Evolutionary conservation across 2,329 filamentous ascomycete genomes (phyloP).

Genomic region (Apiospora pterosperma): DNA sequence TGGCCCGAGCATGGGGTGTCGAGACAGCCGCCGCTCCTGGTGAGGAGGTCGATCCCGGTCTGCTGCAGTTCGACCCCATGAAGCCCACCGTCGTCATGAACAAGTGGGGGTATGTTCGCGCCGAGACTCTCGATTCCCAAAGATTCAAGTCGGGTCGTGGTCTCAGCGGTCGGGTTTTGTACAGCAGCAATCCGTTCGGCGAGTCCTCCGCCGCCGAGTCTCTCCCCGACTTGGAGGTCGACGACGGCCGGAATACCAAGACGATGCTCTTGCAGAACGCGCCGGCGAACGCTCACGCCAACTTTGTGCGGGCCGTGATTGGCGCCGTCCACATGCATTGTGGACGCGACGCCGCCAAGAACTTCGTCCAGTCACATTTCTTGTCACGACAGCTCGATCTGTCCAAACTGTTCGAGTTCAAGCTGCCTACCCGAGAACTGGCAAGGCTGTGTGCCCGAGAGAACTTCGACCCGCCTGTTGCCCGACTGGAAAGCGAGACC

Average conservation of each 20-base stretch:
- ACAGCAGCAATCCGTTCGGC: slow-evolving; percentile 77
- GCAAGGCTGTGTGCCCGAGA: slow-evolving; percentile 81
- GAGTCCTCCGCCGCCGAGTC: slow-evolving; percentile 42
- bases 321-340: slow-evolving; percentile 84
- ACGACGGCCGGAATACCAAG: slow-evolving; percentile 18
- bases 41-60: slow-evolving; percentile 84
- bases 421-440: slow-evolving; percentile 79
- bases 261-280: slow-evolving; percentile 18
- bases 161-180: slow-evolving; percentile 72
- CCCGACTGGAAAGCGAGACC: slow-evolving; percentile 85
- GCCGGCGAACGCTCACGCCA: slow-evolving; percentile 54
- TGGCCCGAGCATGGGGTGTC: slow-evolving; percentile 87
- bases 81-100: slow-evolving; percentile 41
- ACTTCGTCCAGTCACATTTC: slow-evolving; percentile 81
- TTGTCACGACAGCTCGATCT: slow-evolving; percentile 76
- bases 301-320: slow-evolving; percentile 78
- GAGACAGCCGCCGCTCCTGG: slow-evolving; percentile 84
- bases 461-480: slow-evolving; percentile 82
- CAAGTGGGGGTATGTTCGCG: slow-evolving; percentile 49
- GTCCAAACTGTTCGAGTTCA: slow-evolving; percentile 77
- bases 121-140: slow-evolving; percentile 43
- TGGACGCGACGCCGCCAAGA: slow-evolving; percentile 73
- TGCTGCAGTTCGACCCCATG: slow-evolving; percentile 72
- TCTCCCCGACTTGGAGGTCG: slow-evolving; percentile 17
- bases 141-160: slow-evolving; percentile 61